Conservation (phyloP, 139 green algal genomes). For the Bryopsis sp. region DNA sequence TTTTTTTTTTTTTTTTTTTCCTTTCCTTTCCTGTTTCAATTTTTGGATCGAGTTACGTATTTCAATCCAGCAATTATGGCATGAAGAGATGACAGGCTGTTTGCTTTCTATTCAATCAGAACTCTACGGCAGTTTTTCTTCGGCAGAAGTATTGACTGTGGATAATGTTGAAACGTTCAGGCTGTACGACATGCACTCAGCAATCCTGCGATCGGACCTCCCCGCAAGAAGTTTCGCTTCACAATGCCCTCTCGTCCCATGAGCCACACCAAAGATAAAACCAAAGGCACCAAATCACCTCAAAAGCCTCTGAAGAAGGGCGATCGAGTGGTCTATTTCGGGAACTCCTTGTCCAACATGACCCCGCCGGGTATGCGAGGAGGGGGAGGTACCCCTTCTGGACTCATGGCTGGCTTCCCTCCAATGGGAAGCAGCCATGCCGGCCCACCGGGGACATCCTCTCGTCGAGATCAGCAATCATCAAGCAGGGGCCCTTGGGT, state of each 20-base stretch:
- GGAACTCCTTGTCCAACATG: no score
- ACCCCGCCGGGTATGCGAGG: no score
- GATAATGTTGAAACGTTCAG: no score
- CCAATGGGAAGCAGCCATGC: neutral
- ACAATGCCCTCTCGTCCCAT: neutral
- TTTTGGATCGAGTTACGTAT: no score
- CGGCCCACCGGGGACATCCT: neutral
- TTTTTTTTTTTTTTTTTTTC: neutral
- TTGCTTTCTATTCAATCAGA: no score
- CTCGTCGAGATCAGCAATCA: neutral
- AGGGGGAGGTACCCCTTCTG: no score
- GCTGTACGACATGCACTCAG: no score
- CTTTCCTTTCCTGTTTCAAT: no score
- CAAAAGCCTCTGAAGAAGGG: neutral
- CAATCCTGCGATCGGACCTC: neutral
- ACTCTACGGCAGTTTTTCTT: no score
- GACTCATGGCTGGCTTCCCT: no score
- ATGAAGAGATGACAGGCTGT: neutral
- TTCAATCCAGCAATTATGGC: neutral
- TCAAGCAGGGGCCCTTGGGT: neutral
- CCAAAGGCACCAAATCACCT: neutral
- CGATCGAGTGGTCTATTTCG: conserved; percentile 11
- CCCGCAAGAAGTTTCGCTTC: neutral
- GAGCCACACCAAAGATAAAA: neutral
- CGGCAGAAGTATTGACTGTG: no score